Base-by-base conservation (phyloP, 495 filamentous ascomycete genomes). In the Podospora conica region DNA sequence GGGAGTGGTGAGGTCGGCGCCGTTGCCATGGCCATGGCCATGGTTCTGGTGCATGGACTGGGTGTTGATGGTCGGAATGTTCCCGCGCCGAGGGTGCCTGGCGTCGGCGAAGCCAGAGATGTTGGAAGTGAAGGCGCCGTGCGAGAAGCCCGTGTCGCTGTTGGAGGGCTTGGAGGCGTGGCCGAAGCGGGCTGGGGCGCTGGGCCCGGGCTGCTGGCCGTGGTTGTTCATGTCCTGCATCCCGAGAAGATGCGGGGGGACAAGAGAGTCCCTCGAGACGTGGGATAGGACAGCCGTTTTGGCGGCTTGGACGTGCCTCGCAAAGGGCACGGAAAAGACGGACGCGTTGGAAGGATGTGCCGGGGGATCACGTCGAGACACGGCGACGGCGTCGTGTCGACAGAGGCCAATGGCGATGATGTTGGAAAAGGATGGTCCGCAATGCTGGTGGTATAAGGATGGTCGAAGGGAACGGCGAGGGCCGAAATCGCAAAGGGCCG, bases 31-130 rank as follows among this genome's bases (percentile, higher is more conserved):
- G 18, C 31, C 64, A 53, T 71, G 73, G 40, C n/a, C n/a, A 15
- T 48, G 40, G 40, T 48, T 15, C 66, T 75, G 76, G 63, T 78
- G 79, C 77, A 77, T 79, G 71, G 81, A 82, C 70, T 81, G 84
- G 11, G 95, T 98, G 75, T 98, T 97, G 79, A 98, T 97, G 69
- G 90, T 86, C 63, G 93, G 92, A 75, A 98, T 91, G 81, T 96
- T 96, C 28, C 85, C 85, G 75, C 86, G 82, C 40, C 94, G 90
- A 68, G 88, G 85, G 74, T 93, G 91, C 68, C 93, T 86, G 71
- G 22, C 25, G 28, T 96, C 91, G 68, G 87, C 87, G 73, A 92
- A 94, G 65, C 91, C 89, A 70, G 84, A 85, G 67, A 88, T 80
- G 78, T 94, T 96, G 66, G 90, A 92, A 68, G 85, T 85, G 80